These are phyloP conservation scores for Albophoma yamanashiensis DNA, from an alignment of 2,329 filamentous ascomycete species.

Conservation along the genomic window DNA sequence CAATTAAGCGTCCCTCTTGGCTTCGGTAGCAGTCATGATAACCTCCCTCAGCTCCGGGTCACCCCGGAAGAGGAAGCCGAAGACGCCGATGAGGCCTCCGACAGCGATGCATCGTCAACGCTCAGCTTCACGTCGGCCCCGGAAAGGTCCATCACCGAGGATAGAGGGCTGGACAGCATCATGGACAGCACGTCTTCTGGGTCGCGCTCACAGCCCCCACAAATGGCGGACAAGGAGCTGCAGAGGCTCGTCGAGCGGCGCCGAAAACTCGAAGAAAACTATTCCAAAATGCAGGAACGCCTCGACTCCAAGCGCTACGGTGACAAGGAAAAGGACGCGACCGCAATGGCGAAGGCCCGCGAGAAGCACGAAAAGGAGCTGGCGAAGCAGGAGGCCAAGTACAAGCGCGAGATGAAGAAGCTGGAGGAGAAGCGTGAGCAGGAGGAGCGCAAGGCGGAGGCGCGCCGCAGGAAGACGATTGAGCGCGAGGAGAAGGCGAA, in stretches of 20 bases:
- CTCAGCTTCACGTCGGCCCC: constrained; percentile 39
- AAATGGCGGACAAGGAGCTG: constrained; percentile 48
- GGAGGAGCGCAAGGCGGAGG: constrained; percentile 50
- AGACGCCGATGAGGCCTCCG: constrained; percentile 15
- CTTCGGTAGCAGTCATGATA: constrained; percentile 14
- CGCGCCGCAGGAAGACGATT: constrained; percentile 34
- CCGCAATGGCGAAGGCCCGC: constrained; percentile 43
- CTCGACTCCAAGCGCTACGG: constrained; percentile 32
- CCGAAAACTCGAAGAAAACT: constrained; percentile 51
- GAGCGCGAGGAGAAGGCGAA: constrained; percentile 44
- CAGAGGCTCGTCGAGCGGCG: constrained; percentile 51
- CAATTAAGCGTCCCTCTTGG: constrained; percentile 17
- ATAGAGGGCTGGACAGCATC: constrained; percentile 13
- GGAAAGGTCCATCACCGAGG: constrained; percentile 21
- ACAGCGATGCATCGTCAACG: constrained; percentile 34
- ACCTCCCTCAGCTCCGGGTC: constrained; percentile 10
- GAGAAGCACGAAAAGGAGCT: constrained; percentile 54
- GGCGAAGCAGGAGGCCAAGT: constrained; percentile 56
- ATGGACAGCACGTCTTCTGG: constrained; percentile 26
- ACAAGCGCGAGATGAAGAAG: constrained; percentile 52
- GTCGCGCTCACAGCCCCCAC: constrained; percentile 18
- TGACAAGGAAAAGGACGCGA: constrained; percentile 37
- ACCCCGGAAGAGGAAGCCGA: constrained; percentile 15
- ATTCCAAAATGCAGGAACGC: constrained; percentile 43
- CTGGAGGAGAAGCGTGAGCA: constrained; percentile 52